Evolutionary conservation across 2,329 filamentous ascomycete genomes (phyloP).

Genomic region (Claviceps monticola): DNA sequence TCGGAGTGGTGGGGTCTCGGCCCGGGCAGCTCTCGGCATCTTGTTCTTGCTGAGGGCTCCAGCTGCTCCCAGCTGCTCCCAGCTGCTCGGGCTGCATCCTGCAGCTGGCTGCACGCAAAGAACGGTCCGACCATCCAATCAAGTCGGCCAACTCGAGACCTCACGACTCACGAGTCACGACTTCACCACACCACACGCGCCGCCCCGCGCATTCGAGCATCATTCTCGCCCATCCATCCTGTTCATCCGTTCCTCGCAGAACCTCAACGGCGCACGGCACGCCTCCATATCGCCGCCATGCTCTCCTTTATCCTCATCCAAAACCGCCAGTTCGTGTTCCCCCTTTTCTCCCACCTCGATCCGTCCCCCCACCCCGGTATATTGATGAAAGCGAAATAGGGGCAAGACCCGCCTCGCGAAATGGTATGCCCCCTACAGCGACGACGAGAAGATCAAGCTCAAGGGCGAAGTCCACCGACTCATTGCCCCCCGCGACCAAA

Average conservation of each 20-base stretch:
- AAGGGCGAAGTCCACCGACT: conserved; percentile 98
- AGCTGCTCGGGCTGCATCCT: no score
- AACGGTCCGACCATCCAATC: no score
- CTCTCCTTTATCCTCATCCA: conserved; percentile 85
- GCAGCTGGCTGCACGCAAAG: no score
- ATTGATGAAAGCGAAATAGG: conserved; percentile 32
- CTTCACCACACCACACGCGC: not conserved
- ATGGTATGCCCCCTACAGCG: conserved; percentile 97
- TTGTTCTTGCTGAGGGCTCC: no score
- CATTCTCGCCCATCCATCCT: not conserved
- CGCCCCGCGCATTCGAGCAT: not conserved
- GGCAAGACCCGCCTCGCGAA: conserved; percentile 97
- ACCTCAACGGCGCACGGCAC: not conserved
- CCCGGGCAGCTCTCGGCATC: no score
- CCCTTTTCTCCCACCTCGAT: not conserved
- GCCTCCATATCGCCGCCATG: conserved; percentile 24
- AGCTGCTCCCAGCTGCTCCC: no score
- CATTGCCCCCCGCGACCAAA: conserved; percentile 93
- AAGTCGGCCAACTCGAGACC: no score
- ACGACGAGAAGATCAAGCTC: conserved; percentile 97
- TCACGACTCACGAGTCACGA: not conserved
- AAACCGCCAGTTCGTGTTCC: conserved; percentile 57
- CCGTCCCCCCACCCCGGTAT: not conserved
- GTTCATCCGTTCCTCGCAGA: not conserved
- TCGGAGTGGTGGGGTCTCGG: no score